These are phyloP conservation scores for Thielaviopsis populi DNA, from an alignment of 2,329 filamentous ascomycete species.

Conservation along the genomic window DNA sequence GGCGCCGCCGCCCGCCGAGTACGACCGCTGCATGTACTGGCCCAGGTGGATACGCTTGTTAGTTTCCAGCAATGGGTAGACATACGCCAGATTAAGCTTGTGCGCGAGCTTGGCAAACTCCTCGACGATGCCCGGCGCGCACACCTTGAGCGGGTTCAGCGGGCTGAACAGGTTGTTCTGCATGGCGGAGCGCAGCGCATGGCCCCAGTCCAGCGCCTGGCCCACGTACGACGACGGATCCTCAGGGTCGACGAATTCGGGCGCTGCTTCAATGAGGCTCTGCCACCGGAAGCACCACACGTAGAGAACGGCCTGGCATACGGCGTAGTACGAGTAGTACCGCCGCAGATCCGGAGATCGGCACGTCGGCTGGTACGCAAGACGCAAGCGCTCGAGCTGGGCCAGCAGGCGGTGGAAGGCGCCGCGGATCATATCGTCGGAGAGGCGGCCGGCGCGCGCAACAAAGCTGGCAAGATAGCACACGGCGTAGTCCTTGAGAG, in stretches of 20 bases:
- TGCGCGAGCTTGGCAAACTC: constrained; percentile 83
- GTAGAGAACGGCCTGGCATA: constrained; percentile 80
- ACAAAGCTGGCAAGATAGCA: constrained; percentile 93
- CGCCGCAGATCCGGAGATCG: constrained; percentile 72
- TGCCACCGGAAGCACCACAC: constrained; percentile 98
- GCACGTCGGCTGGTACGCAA: constrained; percentile 56
- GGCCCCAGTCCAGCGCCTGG: constrained; percentile 65
- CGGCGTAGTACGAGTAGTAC: constrained; percentile 73
- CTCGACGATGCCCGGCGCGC: constrained; percentile 74
- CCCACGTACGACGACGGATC: constrained; percentile 45
- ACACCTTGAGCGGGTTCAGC: constrained; percentile 91
- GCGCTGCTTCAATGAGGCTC: constrained; percentile 56
- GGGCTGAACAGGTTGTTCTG: constrained; percentile 68
- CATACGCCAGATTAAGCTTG: constrained; percentile 75
- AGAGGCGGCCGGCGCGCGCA: constrained; percentile 71
- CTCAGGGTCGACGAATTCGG: constrained; percentile 46
- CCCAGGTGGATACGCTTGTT: constrained; percentile 82
- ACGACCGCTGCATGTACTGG: constrained; percentile 46
- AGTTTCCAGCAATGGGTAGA: constrained; percentile 73
- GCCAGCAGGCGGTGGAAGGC: constrained; percentile 67
- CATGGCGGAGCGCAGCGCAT: constrained; percentile 57
- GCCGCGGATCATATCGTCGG: constrained; percentile 58
- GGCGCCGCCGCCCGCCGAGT: constrained; percentile 34
- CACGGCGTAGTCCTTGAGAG: constrained; percentile 69
- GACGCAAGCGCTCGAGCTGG: constrained; percentile 62